A percentile compares a stretch with the other conserved stretches of the same genome.
Evolutionary conservation across 23 red algal species (phyloP).

Genomic region (Pyropia haitanensis): DNA sequence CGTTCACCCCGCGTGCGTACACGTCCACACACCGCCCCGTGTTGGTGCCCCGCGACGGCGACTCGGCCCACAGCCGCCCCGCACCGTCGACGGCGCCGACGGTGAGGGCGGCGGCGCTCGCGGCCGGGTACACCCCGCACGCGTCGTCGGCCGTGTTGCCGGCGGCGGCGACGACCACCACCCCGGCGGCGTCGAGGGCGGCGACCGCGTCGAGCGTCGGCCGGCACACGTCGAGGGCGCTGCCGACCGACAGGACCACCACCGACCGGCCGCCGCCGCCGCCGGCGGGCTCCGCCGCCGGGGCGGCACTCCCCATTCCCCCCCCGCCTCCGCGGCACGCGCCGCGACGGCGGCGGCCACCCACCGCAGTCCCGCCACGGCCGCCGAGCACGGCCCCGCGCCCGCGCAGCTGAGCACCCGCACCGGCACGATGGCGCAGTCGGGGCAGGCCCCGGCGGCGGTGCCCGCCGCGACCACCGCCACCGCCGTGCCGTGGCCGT

Average conservation of each 20-base stretch:
- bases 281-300: background rate
- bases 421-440: conserved; percentile 13
- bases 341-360: background rate
- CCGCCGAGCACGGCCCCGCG: conserved; percentile 22
- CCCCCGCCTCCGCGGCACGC: too few species aligned
- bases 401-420: conserved; percentile 27
- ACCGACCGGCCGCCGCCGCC: conserved; percentile 18
- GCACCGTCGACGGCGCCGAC: conserved; percentile 28
- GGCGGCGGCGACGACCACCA: conserved; percentile 31
- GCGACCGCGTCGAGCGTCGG: conserved; percentile 12
- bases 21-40: too few species aligned
- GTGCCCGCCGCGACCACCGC: conserved; percentile 23
- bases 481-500: conserved; percentile 49
- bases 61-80: conserved; percentile 12
- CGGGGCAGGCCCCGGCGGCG: conserved; percentile 3
- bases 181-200: conserved; percentile 10
- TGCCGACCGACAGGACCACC: conserved; percentile 34
- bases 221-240: conserved; percentile 12
- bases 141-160: conserved; percentile 26
- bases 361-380: conserved; percentile 19
- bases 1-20: too few species aligned
- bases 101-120: conserved; percentile 13
- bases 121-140: conserved; percentile 31
- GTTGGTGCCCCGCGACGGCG: too few species aligned
- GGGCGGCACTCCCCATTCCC: too few species aligned